These are phyloP conservation scores for Epipyxis sp. DNA, from an alignment of 108 stramenopile genomes.

Conservation along the genomic window DNA sequence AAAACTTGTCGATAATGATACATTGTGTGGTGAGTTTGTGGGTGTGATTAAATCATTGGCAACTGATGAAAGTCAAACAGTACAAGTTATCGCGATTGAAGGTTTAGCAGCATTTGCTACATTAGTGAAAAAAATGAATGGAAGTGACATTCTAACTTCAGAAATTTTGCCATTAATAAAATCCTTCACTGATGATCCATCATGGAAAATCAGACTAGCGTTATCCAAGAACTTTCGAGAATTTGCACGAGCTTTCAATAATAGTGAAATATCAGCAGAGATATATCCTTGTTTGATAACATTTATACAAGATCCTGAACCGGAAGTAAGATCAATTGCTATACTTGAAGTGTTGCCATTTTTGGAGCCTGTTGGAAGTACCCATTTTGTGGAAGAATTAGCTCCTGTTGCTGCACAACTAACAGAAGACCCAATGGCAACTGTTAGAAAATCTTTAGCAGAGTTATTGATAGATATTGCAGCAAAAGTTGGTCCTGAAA, in stretches of 20 bases:
- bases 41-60: background rate
- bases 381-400: slow-evolving; percentile 6
- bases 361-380: slow-evolving; percentile 9
- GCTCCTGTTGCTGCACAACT: slow-evolving; percentile 21
- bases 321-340: slow-evolving; percentile 15
- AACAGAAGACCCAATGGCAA: background rate
- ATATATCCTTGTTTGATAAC: background rate
- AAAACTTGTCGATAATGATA: background rate
- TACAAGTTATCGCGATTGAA: slow-evolving; percentile 4
- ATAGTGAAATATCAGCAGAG: background rate
- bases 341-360: background rate
- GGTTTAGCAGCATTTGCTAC: background rate
- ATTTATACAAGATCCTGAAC: slow-evolving; percentile 4
- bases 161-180: slow-evolving; percentile 19
- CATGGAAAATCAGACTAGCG: slow-evolving; percentile 21
- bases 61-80: background rate
- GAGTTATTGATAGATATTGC: background rate
- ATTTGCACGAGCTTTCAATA: background rate
- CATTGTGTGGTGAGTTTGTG: background rate
- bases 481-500: slow-evolving; percentile 25
- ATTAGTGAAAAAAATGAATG: slow-evolving; percentile 3
- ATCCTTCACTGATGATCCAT: slow-evolving; percentile 7
- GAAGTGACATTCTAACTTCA: background rate
- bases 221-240: background rate
- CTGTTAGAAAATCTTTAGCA: background rate